Conservation (phyloP, 1,284 basidiomycete genomes). For the Inonotus obliquus region DNA sequence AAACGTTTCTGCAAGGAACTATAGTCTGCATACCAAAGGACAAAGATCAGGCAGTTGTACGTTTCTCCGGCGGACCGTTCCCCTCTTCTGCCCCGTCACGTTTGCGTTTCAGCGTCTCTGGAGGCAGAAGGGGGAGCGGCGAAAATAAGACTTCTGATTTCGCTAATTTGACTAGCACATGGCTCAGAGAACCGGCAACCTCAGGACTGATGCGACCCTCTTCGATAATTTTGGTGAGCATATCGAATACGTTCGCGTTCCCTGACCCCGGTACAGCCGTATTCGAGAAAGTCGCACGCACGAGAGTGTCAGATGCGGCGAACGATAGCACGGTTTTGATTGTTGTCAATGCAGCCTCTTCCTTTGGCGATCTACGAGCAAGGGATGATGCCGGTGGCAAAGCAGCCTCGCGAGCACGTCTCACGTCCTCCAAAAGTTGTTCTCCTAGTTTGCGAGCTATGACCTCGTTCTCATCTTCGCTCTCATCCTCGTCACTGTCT, state of each 20-base stretch:
- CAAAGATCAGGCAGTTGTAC: neutral
- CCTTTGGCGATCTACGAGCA: conserved; percentile 30
- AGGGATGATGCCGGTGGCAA: conserved; percentile 18
- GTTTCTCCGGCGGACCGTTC: neutral
- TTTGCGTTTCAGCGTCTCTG: conserved; percentile 64
- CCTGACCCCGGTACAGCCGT: conserved; percentile 41
- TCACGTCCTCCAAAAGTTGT: conserved; percentile 69
- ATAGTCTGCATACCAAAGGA: too few species aligned
- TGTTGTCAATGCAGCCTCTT: conserved; percentile 53
- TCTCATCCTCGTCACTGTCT: conserved; percentile 38
- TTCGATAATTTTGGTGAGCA: conserved; percentile 44
- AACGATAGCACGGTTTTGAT: conserved; percentile 57
- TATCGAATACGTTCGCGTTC: conserved; percentile 48
- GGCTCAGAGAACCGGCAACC: conserved; percentile 51
- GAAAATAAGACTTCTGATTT: conserved; percentile 61
- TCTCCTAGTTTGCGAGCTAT: conserved; percentile 64
- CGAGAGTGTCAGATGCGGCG: conserved; percentile 49
- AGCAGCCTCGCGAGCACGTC: conserved; percentile 26
- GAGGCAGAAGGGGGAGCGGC: conserved; percentile 51
- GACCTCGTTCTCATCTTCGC: conserved; percentile 65
- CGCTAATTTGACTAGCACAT: conserved; percentile 54
- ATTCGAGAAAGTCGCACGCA: conserved; percentile 31
- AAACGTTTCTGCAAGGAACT: too few species aligned
- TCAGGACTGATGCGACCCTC: conserved; percentile 46
- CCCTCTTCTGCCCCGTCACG: conserved; percentile 52